Base-by-base conservation (phyloP, 805 yeast species). In the Metschnikowia henanensis region DNA sequence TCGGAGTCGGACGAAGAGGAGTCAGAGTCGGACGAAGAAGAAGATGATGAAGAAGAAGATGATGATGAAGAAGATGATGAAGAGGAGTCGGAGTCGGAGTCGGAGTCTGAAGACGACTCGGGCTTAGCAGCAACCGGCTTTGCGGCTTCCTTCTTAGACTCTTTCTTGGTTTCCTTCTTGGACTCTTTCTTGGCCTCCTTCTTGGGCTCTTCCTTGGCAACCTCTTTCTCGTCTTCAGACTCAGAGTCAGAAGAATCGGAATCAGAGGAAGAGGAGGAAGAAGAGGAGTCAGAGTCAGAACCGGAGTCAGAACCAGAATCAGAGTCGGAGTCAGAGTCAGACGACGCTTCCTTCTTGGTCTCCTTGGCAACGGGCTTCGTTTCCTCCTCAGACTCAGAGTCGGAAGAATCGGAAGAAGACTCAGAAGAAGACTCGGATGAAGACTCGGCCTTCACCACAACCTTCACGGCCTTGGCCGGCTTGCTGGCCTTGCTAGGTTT, bases 221-320 rank as follows among this genome's bases (percentile, higher is more conserved):
- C 41, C 28, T 34, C 47, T 36, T 46, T 45, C 54, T 64, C 67
- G 34, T 51, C 47, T 47, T 59, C 57, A 23, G 58, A 43, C 44
- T 59, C 59, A 33, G 62, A 58, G 45, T 58, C 62, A 46, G 68
- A 53, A 18, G 64, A 59, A 30, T 57, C 62, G 40, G 66, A 57
- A 28, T 69, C 72, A 41, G 58, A 47, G 15, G 46, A n/a, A 28
- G 56, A 49, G 23, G 47, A 42, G 33, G 43, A 49, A 20, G 49
- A 45, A 35, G 43, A 42, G 30, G 68, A 56, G 34, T 53, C 58
- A 22, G 53, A 50, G 25, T 40, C 46, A 16, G 47, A 42, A 12
- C 16, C 48, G 16, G 59, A 54, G 25, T 55, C 57, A 25, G 57
- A 58, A 13, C 26, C 26, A 17, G 34, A 30, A 20, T 17, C 55